Base-by-base conservation (phyloP, 768 basidiomycete genomes). In the Exidia glandulosa region DNA sequence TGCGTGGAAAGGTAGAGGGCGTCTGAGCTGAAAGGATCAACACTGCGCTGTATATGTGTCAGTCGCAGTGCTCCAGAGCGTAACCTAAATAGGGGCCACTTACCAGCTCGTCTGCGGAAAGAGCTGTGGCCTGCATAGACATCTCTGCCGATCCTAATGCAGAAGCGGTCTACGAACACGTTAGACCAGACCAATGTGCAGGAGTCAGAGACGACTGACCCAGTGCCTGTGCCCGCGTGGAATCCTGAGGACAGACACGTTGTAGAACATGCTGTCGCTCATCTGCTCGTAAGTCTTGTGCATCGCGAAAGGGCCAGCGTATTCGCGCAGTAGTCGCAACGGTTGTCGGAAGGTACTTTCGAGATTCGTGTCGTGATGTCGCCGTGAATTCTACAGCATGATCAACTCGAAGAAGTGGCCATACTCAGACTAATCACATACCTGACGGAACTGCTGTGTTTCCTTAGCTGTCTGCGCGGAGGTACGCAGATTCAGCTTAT, bases 271-370 rank as follows among this genome's bases (percentile, higher is more conserved):
- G 32, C 69, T 66, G 12, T 63, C 25, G 57, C 68, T 61, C 72
- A 76, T 74, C 57, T 76, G 66, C 32, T 64, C 57, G 48, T 60
- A 73, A 37, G 59, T 64, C 9, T n/a, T 65, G 36, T 73, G 65
- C 0, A 75, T 59, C 1, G 71, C 71, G 57, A 64, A 74, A 0
- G 72, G 71, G 1, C 72, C 72, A 23, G 57, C 66, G 63, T 70
- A 57, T n/a, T 67, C 23, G 3, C 69, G 59, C 14, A 73, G 31
- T 2, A 69, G 57, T 12, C 33, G 50, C 2, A 75, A 62, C 3
- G 68, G 66, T 3, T 58, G 60, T 0, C 63, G 59, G 60, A 73
- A 75, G 0, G 73, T 57, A 27, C 57, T n/a, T 52, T 75, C 73
- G 48, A 71, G 66, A 5, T 57, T 52, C 0, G 50, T 56, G 4